Evolutionary conservation across 2,329 filamentous ascomycete genomes (phyloP), one percentile per base, ranked within the genome.

Genomic region (Tothia fuscella): DNA sequence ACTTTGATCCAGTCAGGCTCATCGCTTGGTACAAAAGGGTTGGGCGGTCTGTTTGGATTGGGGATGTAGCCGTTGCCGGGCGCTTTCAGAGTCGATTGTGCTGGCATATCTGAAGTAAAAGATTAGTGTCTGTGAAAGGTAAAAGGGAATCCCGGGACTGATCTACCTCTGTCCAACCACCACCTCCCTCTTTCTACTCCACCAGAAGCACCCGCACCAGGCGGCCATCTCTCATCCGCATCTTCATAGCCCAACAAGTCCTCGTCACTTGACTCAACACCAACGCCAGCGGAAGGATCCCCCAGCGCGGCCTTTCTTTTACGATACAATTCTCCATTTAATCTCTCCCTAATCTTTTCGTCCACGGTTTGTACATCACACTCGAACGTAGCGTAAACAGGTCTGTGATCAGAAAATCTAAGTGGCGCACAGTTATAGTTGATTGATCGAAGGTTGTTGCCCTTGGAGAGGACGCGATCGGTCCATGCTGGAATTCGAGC

Each of bases 401-500:
- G 91, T n/a, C 88, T 76, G 59, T 98, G 91, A 55, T 98, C 91
- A 0, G 91, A 98, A 57, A 96, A 94, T 10, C 73, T 76, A 26
- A 98, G 67, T 22, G 85, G 79, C 3, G 88, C 87, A 41, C 76
- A 80, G 53, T 84, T 76, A 60, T 98, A 98, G 24, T 82, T 73
- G 9, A 82, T 67, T 57, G 96, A 91, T 31, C 79, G 78, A 26
- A 98, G 71, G 50, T 86, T 88, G 46, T 74, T 67, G 6, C 91
- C 91, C 63, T 88, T 93, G 45, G 84, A 80, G 6, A 98, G 65
- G 34, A 98, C 82, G 28, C 91, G 82, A 60, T 98, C 91, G 46
- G 88, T 95, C 91, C 91, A 98, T 1, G 91, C 91, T 3, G 91
- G 91, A 47, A 96, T 95, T 13, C 91, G 80, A 42, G 81, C 78